Evolutionary conservation across 345 rosid genomes (phyloP).

Genomic region (Gossypium thurberi): DNA sequence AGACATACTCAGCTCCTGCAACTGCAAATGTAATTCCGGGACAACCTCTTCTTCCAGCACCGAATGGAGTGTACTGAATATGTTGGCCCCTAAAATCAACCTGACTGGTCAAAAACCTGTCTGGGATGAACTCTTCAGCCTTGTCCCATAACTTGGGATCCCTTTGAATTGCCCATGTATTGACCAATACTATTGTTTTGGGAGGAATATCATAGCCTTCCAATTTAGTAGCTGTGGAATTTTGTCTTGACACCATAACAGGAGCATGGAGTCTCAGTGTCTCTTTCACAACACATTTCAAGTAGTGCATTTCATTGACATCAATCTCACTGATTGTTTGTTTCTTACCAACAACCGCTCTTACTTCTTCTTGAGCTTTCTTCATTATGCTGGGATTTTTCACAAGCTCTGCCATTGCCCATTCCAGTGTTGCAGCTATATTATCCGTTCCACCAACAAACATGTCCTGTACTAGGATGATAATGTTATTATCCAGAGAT

Average conservation of each 20-base stretch:
- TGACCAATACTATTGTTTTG: conserved; percentile 39
- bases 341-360: not conserved
- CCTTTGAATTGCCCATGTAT: conserved; percentile 56
- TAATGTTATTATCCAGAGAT: not conserved
- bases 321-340: not conserved
- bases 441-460: conserved; percentile 5
- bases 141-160: conserved; percentile 45
- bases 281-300: conserved; percentile 6
- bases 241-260: not conserved
- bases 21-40: conserved; percentile 5
- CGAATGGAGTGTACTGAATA: not conserved
- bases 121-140: conserved; percentile 39
- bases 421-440: not conserved
- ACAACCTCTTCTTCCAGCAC: conserved; percentile 2
- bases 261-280: conserved; percentile 6
- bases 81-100: conserved; percentile 3
- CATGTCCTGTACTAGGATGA: conserved; percentile 1
- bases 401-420: conserved; percentile 11
- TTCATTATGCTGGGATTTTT: conserved; percentile 1
- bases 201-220: conserved; percentile 35
- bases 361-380: conserved; percentile 8
- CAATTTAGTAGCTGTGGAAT: not conserved
- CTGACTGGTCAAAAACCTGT: conserved; percentile 31
- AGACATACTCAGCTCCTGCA: conserved; percentile 4
- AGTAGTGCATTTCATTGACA: not conserved